Conservation (phyloP, 192 early-diverging fungal species). For the Backusella macrospora region DNA sequence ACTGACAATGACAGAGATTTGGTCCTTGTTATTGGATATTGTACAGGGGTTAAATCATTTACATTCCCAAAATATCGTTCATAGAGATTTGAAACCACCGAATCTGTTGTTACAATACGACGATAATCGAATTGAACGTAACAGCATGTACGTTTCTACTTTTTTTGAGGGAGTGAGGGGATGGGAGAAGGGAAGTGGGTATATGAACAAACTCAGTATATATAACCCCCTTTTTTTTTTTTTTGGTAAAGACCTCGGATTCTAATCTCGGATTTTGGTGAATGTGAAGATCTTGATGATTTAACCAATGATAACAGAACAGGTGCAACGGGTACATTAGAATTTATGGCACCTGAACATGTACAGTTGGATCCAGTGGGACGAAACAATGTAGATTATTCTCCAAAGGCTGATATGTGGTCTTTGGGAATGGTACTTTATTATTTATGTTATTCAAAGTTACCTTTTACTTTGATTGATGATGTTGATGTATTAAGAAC, state of each 20-base stretch:
- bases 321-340: slow-evolving; percentile 92
- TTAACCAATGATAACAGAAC: slow-evolving; percentile 72
- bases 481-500: slow-evolving; percentile 84
- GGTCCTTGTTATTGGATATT: slow-evolving; percentile 88
- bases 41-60: slow-evolving; percentile 89
- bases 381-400: slow-evolving; percentile 75
- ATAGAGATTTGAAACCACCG: slow-evolving; percentile 93
- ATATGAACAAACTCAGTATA: no score
- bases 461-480: slow-evolving; percentile 86
- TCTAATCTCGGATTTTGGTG: slow-evolving; percentile 96
- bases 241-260: slow-evolving; percentile 67
- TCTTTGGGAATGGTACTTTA: slow-evolving; percentile 93
- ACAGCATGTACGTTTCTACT: neutral
- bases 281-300: slow-evolving; percentile 85
- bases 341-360: slow-evolving; percentile 92
- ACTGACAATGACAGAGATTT: slow-evolving; percentile 72
- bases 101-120: slow-evolving; percentile 86
- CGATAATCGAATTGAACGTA: slow-evolving; percentile 24
- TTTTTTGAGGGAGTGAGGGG: no score
- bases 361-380: slow-evolving; percentile 53
- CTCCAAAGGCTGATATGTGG: slow-evolving; percentile 92
- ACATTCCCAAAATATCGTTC: slow-evolving; percentile 86
- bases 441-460: slow-evolving; percentile 82
- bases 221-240: slow-evolving; percentile 16
- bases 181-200: no score